Conservation (phyloP, 345 rosid genomes). For the Eucalyptus dawsonii region DNA sequence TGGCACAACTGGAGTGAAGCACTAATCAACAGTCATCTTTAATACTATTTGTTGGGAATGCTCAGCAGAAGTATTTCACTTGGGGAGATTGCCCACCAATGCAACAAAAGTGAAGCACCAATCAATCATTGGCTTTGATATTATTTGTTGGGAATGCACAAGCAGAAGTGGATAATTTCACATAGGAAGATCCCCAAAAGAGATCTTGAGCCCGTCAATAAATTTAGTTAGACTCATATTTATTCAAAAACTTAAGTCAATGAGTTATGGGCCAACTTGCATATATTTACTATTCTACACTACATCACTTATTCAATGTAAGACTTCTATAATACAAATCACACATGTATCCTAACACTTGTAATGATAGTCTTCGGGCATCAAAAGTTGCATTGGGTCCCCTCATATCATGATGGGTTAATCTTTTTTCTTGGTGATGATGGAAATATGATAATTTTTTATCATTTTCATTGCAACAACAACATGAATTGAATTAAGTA, state of each 20-base stretch:
- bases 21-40: too few relatives aligned
- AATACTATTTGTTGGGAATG: fast-evolving
- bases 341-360: not conserved
- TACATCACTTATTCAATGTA: fast-evolving
- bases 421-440: not conserved
- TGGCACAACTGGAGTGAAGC: too few relatives aligned
- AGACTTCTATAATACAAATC: fast-evolving
- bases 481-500: not conserved
- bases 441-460: not conserved
- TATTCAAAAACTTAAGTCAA: fast-evolving
- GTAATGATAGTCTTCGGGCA: constrained; percentile 68
- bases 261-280: too few relatives aligned
- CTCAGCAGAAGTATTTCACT: fast-evolving
- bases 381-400: constrained; percentile 16
- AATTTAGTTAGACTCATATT: fast-evolving
- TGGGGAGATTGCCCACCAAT: fast-evolving
- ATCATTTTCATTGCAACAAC: not conserved
- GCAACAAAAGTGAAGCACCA: too few relatives aligned
- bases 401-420: fast-evolving
- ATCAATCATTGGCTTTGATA: too few relatives aligned
- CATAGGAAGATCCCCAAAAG: too few relatives aligned
- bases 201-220: fast-evolving
- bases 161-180: too few relatives aligned
- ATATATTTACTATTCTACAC: too few relatives aligned
- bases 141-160: too few relatives aligned